Evolutionary conservation across 2,329 filamentous ascomycete species (phyloP), one percentile per base, ranked within the genome.

Genomic region (Geosmithia flava): DNA sequence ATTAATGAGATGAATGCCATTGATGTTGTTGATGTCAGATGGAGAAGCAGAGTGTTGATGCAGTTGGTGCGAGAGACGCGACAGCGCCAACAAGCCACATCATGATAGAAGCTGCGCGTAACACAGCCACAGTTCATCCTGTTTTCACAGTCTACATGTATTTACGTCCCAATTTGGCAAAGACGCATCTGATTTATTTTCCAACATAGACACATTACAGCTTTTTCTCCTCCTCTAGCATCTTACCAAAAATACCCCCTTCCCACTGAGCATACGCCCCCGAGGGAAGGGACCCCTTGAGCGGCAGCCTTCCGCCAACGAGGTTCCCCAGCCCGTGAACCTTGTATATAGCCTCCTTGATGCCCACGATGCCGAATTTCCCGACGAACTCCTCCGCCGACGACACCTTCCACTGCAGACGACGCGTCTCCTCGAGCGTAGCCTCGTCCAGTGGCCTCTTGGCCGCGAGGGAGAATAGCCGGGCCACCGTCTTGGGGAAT

Each of bases 341-440:
- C 41, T 75, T 66, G 50, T 69, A 72, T 7, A 80, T 68, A 1
- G 72, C 78, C 62, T 84, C 80, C 56, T 81, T 81, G 58, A 84
- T 81, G 2, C 80, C 81, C 2, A 83, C 67, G 6, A 79, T 75
- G 3, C 80, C 79, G 58, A 71, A 76, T 53, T 69, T 72, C 7
- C 74, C 80, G 50, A 84, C 72, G 49, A 77, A 72, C 60, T 81
- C 79, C 62, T 84, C 80, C 1, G 76, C 75, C 19, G 70, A 65
- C 52, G 75, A 80, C 20, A 83, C 74, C 42, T 68, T 70, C 59
- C 75, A 84, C 62, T 85, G 81, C 54, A 85, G 57, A 43, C 68
- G 63, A 48, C 74, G 70, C 42, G 77, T 71, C 62, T 79, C 75
- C 42, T 73, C 67, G 23, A 75, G 65, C 10, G 62, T 57, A 47